Percentiles rank a stretch among this genome's conserved stretches.
These are phyloP conservation scores for Metschnikowia koreensis DNA, from an alignment of 805 yeast species.

Conservation along the genomic window DNA sequence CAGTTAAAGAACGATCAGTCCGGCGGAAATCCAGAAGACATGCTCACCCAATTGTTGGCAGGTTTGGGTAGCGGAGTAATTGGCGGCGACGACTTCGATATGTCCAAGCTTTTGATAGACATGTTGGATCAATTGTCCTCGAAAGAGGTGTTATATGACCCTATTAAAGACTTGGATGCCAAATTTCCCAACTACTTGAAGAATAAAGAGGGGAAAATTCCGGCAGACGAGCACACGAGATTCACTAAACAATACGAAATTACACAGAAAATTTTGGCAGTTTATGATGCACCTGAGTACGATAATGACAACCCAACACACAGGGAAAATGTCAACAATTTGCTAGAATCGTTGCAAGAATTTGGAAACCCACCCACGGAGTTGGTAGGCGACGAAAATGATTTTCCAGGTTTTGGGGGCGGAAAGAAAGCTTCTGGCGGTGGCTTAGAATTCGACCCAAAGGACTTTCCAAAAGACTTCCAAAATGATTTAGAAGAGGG, in stretches of 20 bases:
- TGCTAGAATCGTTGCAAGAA: constrained; percentile 68
- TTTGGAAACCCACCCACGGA: constrained; percentile 82
- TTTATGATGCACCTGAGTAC: constrained; percentile 67
- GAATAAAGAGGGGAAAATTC: constrained; percentile 45
- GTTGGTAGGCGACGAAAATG: constrained; percentile 57
- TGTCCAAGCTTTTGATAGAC: constrained; percentile 61
- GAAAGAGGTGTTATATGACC: constrained; percentile 83
- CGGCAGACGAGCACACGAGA: constrained; percentile 47
- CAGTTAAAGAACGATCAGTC: constrained; percentile 46
- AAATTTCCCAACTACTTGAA: constrained; percentile 73
- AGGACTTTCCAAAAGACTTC: constrained; percentile 53
- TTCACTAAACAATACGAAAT: constrained; percentile 63
- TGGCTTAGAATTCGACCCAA: constrained; percentile 47
- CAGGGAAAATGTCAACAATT: constrained; percentile 51
- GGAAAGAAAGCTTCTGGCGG: constrained; percentile 42
- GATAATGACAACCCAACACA: constrained; percentile 45
- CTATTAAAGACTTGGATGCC: constrained; percentile 73
- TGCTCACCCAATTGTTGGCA: constrained; percentile 61
- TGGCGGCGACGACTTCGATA: constrained; percentile 51
- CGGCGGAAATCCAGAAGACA: constrained; percentile 43
- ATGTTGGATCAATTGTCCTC: constrained; percentile 81
- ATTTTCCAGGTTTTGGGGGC: constrained; percentile 46
- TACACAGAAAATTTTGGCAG: constrained; percentile 57
- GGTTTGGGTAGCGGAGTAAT: constrained; percentile 42
- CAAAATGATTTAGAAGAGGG: constrained; percentile 55